Evolutionary conservation across 2,329 filamentous ascomycete genomes (phyloP), one percentile per base, ranked within the genome.

Genomic region (Epichloe amarillans): DNA sequence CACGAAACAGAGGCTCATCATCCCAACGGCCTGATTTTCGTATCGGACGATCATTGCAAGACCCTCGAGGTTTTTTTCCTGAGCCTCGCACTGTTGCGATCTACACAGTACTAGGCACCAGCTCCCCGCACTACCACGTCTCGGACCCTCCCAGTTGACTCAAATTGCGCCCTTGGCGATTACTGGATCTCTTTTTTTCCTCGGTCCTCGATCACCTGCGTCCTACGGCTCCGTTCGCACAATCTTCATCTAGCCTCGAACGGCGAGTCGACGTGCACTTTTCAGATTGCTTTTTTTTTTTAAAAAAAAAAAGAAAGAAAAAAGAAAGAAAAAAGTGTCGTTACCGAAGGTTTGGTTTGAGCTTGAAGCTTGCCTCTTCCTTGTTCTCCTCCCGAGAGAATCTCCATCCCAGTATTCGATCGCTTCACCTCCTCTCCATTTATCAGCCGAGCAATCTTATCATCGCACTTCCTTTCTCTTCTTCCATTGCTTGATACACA

Each of bases 331-430:
- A 43, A 23, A 40, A 44, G 46, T 47, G n/a, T 37, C 44, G 30
- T 30, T 17, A 17, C 38, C 47, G 42, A 56, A 57, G 55, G 55
- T 56, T 57, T 57, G 66, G 65, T 68, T 68, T 63, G 63, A 67
- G 63, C 62, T 63, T 60, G 62, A 61, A 59, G 66, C 63, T 61
- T 63, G 64, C 60, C 62, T 66, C 63, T 64, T 63, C 60, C 61
- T 62, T 65, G 30, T 59, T 63, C 61, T 67, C 62, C 61, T 62
- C 63, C 59, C 60, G 60, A 64, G 60, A 64, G 61, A 66, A 50
- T 35, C 23, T 42, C 57, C 58, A 60, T 62, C 60, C 61, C 62
- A 65, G 58, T 60, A 47, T 61, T 56, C 64, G 66, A 63, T 67
- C 62, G 65, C 64, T 66, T 62, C 65, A 66, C 62, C 58, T 63